A percentile compares a stretch with the other conserved stretches of the same genome.
These are phyloP conservation scores for Aureobasidium melanogenum DNA, from an alignment of 2,329 filamentous ascomycete species.

Conservation along the genomic window DNA sequence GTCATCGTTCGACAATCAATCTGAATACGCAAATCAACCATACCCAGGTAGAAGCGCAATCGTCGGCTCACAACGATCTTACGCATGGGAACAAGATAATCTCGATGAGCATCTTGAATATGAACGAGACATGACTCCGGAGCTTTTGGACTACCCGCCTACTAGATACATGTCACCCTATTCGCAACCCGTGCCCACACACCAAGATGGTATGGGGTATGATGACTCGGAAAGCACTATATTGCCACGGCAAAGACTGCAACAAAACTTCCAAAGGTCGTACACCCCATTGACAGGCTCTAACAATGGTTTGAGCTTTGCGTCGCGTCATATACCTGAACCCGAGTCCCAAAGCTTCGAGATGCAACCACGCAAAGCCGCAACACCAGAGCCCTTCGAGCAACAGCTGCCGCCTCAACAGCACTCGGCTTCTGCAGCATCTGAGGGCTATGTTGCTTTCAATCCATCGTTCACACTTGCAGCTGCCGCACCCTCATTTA, in stretches of 20 bases:
- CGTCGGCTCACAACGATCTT: background rate
- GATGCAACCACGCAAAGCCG: slow-evolving; percentile 20
- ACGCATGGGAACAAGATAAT: background rate
- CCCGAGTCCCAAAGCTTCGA: slow-evolving; percentile 22
- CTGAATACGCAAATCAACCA: background rate
- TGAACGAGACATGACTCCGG: background rate
- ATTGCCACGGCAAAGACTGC: background rate
- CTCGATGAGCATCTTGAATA: background rate
- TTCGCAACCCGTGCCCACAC: background rate
- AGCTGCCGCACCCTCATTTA: background rate
- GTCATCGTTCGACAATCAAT: background rate
- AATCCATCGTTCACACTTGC: slow-evolving; percentile 18
- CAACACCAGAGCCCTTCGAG: slow-evolving; percentile 3
- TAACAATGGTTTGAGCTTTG: background rate
- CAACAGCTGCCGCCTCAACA: background rate
- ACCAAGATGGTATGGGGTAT: background rate
- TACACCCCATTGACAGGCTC: slow-evolving; percentile 14
- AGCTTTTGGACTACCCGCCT: background rate
- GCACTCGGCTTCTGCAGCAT: slow-evolving; percentile 6
- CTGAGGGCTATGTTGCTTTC: slow-evolving; percentile 25
- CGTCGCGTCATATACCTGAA: slow-evolving; percentile 11
- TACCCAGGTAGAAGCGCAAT: slow-evolving; percentile 7
- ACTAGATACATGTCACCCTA: background rate
- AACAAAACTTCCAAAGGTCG: slow-evolving; percentile 9
- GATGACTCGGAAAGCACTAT: background rate